A percentile compares a stretch with the other conserved stretches of the same genome.
These are phyloP conservation scores for Spergularia bocconei DNA, from an alignment of 148 eudicot genomes.

Conservation along the genomic window DNA sequence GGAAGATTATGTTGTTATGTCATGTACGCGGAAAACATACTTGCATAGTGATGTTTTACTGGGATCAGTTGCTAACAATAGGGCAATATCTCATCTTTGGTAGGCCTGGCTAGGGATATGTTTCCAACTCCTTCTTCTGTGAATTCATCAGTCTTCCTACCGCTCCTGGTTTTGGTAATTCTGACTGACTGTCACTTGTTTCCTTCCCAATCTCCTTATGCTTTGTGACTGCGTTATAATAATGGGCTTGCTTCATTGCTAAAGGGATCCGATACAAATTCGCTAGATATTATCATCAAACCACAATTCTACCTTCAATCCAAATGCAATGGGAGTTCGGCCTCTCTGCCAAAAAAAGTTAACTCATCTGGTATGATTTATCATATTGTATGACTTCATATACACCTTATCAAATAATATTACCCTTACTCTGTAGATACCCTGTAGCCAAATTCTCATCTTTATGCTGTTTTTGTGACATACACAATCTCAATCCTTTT, in stretches of 20 bases:
- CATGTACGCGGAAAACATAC: background rate
- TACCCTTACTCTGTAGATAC: background rate
- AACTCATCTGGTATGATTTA: slow-evolving; percentile 10
- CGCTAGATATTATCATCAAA: too few relatives aligned
- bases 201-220: background rate
- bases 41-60: background rate
- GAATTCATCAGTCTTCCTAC: slow-evolving; percentile 36
- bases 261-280: slow-evolving; percentile 1
- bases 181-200: background rate
- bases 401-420: background rate
- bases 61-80: background rate
- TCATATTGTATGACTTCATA: background rate
- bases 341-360: background rate
- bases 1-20: background rate
- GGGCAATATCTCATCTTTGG: background rate
- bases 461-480: too few relatives aligned
- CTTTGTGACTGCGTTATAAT: background rate
- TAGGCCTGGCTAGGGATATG: slow-evolving; percentile 53
- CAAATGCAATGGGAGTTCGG: slow-evolving; percentile 23
- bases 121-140: slow-evolving; percentile 31
- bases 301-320: slow-evolving; percentile 20
- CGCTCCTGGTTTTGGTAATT: slow-evolving; percentile 20
- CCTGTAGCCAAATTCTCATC: background rate
- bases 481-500: background rate
- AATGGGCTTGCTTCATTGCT: background rate